Evolutionary conservation across 352 stramenopile species (phyloP).

Genomic region (Hyaloperonospora arabidopsidis): DNA sequence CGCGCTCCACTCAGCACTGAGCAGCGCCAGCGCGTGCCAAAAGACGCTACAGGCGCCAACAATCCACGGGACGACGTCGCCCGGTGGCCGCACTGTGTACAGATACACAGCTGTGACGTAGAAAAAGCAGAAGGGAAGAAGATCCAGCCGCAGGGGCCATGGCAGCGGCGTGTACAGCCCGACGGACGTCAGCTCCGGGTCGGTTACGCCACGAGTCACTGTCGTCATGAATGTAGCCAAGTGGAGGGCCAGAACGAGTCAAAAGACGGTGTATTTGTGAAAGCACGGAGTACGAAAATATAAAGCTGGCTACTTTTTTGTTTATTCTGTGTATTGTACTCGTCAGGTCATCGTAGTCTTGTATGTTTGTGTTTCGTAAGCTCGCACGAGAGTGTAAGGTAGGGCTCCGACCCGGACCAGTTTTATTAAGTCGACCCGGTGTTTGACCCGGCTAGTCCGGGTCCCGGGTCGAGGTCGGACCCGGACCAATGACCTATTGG

Average conservation of each 20-base stretch:
- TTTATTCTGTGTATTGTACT: slow-evolving; percentile 6
- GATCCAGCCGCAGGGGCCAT: slow-evolving; percentile 46
- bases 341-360: slow-evolving; percentile 88
- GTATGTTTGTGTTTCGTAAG: slow-evolving; percentile 61
- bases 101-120: slow-evolving; percentile 57
- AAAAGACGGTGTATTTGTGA: too few species aligned
- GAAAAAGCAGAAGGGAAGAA: slow-evolving; percentile 61
- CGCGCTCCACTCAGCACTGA: slow-evolving; percentile 52
- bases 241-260: too few species aligned
- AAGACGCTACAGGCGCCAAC: slow-evolving; percentile 40
- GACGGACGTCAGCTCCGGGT: slow-evolving; percentile 45
- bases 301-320: too few species aligned
- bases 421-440: too few species aligned
- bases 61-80: slow-evolving; percentile 39
- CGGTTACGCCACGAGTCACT: slow-evolving; percentile 35
- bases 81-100: slow-evolving; percentile 36
- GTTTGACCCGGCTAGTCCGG: too few species aligned
- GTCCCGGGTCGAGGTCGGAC: too few species aligned
- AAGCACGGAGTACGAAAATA: too few species aligned
- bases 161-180: slow-evolving; percentile 62
- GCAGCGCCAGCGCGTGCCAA: slow-evolving; percentile 39
- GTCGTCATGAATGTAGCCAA: slow-evolving; percentile 7
- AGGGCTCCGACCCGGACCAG: too few species aligned
- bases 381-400: slow-evolving; percentile 37
- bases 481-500: too few species aligned